These are phyloP conservation scores for Blepharisma japonicum DNA, from an alignment of 73 alveolate genomes.

Conservation along the genomic window DNA sequence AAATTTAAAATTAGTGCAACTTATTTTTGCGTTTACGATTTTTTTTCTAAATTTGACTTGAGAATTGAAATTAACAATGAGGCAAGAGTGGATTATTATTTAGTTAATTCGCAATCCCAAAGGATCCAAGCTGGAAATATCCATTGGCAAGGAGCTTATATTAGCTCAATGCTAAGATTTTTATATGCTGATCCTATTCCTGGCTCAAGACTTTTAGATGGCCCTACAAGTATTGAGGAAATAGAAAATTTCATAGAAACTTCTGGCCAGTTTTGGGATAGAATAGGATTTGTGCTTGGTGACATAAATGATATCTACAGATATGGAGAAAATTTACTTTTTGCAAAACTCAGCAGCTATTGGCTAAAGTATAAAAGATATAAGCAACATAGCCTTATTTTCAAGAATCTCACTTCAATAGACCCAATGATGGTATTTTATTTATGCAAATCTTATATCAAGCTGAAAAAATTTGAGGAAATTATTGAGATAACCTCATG, in stretches of 20 bases:
- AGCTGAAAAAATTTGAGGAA: slow-evolving; percentile 22
- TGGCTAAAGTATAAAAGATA: slow-evolving; percentile 9
- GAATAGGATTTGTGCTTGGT: slow-evolving; percentile 24
- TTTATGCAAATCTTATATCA: not conserved
- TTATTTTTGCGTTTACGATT: slow-evolving; percentile 34
- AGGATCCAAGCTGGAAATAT: slow-evolving; percentile 13
- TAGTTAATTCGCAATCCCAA: not conserved
- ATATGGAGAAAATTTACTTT: slow-evolving; percentile 21
- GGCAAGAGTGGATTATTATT: slow-evolving; percentile 27
- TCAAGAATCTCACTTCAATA: not conserved
- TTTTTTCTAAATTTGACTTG: slow-evolving; percentile 30
- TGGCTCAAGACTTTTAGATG: slow-evolving; percentile 12
- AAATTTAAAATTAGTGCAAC: slow-evolving; percentile 5
- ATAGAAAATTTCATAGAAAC: slow-evolving; percentile 31
- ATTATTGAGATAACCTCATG: not conserved
- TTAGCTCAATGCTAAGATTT: slow-evolving; percentile 35
- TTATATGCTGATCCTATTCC: slow-evolving; percentile 19
- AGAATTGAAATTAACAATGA: slow-evolving; percentile 36
- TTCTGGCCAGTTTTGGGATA: slow-evolving; percentile 15
- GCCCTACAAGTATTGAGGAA: not conserved
- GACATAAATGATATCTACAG: slow-evolving; percentile 3
- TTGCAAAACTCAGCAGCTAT: not conserved
- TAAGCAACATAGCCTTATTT: not conserved
- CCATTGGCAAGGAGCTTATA: slow-evolving; percentile 35
- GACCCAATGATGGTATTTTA: slow-evolving; percentile 24